Evolutionary conservation across 2,329 filamentous ascomycete genomes (phyloP).

Genomic region (Alternaria angustiovoidea): DNA sequence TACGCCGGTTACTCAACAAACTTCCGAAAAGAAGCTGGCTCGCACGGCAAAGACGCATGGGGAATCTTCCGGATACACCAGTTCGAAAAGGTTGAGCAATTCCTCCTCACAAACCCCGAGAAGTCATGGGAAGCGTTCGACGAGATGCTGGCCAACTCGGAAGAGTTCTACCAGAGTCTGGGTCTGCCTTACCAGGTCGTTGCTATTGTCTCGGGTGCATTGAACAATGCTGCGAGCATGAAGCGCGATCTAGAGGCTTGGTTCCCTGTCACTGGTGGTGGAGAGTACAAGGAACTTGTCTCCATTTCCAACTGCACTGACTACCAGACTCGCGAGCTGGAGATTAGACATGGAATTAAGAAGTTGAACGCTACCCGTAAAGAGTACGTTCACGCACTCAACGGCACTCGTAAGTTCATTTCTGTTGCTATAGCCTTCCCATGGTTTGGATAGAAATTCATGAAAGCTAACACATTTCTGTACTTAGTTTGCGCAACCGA

Average conservation of each 20-base stretch:
- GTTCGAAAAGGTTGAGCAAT: conserved; percentile 73
- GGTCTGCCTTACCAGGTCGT: conserved; percentile 91
- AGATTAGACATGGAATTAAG: conserved; percentile 91
- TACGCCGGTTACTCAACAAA: conserved; percentile 89
- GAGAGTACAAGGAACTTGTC: conserved; percentile 98
- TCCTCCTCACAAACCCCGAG: conserved; percentile 74
- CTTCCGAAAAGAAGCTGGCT: conserved; percentile 94
- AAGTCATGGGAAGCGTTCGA: conserved; percentile 90
- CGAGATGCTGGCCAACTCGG: conserved; percentile 86
- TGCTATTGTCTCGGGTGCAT: conserved; percentile 91
- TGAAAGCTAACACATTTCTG: background rate
- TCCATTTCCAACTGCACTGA: conserved; percentile 98
- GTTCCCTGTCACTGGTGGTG: conserved; percentile 64
- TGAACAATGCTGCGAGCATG: conserved; percentile 65
- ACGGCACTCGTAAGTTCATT: conserved; percentile 65
- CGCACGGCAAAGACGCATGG: conserved; percentile 93
- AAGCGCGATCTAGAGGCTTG: conserved; percentile 97
- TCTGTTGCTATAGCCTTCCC: background rate
- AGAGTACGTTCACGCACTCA: conserved; percentile 92
- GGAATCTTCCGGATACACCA: conserved; percentile 98
- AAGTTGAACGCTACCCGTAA: conserved; percentile 77
- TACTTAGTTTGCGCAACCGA: conserved; percentile 79
- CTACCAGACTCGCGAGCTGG: conserved; percentile 92
- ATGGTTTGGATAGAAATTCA: background rate
- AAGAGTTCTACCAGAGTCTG: conserved; percentile 94